Evolutionary conservation across 805 yeast species (phyloP).

Genomic region (Metschnikowia henanensis): DNA sequence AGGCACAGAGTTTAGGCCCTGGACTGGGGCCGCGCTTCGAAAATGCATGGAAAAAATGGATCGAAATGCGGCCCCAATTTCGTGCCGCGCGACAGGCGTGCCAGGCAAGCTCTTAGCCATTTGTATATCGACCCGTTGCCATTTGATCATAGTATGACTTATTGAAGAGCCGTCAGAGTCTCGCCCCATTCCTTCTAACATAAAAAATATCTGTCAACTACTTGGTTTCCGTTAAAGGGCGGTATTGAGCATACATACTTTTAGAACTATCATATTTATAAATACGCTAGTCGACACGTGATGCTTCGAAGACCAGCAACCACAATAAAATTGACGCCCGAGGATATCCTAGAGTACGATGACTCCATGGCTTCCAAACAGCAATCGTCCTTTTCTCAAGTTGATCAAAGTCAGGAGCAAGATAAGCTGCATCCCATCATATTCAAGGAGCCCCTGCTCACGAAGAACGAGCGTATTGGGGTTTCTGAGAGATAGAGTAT

Average conservation of each 20-base stretch:
- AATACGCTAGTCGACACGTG: background rate
- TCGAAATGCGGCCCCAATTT: no score
- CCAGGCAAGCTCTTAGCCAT: no score
- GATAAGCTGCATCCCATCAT: slow-evolving; percentile 14
- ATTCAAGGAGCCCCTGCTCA: slow-evolving; percentile 18
- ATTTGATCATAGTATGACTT: no score
- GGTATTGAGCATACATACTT: no score
- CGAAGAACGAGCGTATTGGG: slow-evolving; percentile 19
- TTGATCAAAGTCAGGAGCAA: slow-evolving; percentile 16
- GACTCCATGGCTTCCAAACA: slow-evolving; percentile 24
- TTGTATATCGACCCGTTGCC: no score
- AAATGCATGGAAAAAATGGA: no score
- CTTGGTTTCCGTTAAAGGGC: no score
- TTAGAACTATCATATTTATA: background rate
- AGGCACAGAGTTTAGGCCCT: no score
- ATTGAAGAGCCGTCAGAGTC: no score
- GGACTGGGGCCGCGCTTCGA: background rate
- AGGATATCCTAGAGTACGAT: slow-evolving; percentile 58
- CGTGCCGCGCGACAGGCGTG: no score
- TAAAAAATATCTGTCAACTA: no score
- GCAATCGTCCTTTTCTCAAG: slow-evolving; percentile 11
- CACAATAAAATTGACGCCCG: slow-evolving; percentile 62
- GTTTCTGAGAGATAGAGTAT: slow-evolving; percentile 7
- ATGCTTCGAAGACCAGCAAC: slow-evolving; percentile 79
- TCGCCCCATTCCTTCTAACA: no score